Evolutionary conservation across 2,329 filamentous ascomycete genomes (phyloP).

Genomic region (Monosporascus sp.): DNA sequence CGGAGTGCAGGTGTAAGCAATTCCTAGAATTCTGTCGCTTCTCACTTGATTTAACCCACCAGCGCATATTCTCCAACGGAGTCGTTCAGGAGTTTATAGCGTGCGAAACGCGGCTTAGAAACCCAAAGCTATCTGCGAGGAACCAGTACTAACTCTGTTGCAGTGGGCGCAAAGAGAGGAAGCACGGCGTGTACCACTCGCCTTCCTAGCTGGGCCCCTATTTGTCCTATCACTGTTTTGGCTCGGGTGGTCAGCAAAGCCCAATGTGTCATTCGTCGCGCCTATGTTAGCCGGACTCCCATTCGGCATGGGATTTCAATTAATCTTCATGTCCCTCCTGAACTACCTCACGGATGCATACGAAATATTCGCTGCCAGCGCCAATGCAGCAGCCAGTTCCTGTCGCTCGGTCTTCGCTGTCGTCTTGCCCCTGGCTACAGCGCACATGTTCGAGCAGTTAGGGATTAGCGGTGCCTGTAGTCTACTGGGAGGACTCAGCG

Average conservation of each 20-base stretch:
- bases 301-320: conserved; percentile 56
- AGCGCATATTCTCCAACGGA: too few species aligned
- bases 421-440: conserved; percentile 51
- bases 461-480: conserved; percentile 46
- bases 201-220: conserved; percentile 63
- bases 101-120: too few species aligned
- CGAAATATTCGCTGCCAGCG: conserved; percentile 55
- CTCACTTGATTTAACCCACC: too few species aligned
- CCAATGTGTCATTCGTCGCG: conserved; percentile 43
- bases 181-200: conserved; percentile 51
- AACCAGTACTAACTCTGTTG: too few species aligned
- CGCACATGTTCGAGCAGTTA: conserved; percentile 42
- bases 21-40: conserved; percentile 49
- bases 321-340: conserved; percentile 57
- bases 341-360: conserved; percentile 66
- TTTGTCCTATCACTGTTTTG: conserved; percentile 53
- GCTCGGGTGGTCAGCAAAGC: conserved; percentile 54
- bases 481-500: conserved; percentile 44
- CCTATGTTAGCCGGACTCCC: conserved; percentile 56
- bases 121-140: too few species aligned
- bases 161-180: neutral
- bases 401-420: conserved; percentile 45
- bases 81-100: too few species aligned
- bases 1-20: conserved; percentile 29
- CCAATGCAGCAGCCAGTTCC: conserved; percentile 45